These are phyloP conservation scores for Aspergillus ellipticus DNA, from an alignment of 495 filamentous ascomycete genomes.

Conservation along the genomic window DNA sequence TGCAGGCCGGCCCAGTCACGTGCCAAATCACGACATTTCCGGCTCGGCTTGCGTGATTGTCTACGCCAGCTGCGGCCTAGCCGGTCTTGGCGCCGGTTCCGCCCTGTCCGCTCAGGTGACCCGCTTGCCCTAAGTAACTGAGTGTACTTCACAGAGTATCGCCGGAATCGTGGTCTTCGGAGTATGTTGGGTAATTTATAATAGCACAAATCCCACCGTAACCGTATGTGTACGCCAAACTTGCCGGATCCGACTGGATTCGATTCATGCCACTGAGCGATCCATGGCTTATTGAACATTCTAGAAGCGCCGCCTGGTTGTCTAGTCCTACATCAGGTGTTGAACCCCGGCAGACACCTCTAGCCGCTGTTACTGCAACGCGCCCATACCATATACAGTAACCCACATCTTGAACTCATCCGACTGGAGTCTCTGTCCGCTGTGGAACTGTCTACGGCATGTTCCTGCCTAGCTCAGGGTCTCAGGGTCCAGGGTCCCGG, in stretches of 20 bases:
- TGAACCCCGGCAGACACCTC: too few relatives aligned
- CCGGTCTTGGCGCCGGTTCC: not conserved
- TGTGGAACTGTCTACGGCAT: constrained; percentile 1
- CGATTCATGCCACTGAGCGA: too few relatives aligned
- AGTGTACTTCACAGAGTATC: not conserved
- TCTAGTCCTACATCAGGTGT: too few relatives aligned
- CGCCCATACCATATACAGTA: not conserved
- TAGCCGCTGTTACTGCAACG: not conserved
- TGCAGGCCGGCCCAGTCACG: not conserved
- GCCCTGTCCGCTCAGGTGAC: constrained; percentile 1
- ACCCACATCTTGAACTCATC: not conserved
- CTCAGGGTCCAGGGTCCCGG: constrained; percentile 1
- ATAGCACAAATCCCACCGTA: too few relatives aligned
- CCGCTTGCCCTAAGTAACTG: constrained; percentile 4
- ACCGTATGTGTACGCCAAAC: too few relatives aligned
- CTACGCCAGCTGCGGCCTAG: constrained; percentile 1
- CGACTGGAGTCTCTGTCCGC: constrained; percentile 1
- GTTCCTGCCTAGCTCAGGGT: not conserved
- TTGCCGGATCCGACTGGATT: too few relatives aligned
- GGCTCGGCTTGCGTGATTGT: constrained; percentile 26
- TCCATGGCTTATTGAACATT: too few relatives aligned
- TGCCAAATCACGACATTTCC: constrained; percentile 27
- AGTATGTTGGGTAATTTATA: too few relatives aligned
- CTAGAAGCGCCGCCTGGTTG: too few relatives aligned
- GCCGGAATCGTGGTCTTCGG: too few relatives aligned